Evolutionary conservation across 768 basidiomycete species (phyloP).

Genomic region (Leccinum uliginosum): DNA sequence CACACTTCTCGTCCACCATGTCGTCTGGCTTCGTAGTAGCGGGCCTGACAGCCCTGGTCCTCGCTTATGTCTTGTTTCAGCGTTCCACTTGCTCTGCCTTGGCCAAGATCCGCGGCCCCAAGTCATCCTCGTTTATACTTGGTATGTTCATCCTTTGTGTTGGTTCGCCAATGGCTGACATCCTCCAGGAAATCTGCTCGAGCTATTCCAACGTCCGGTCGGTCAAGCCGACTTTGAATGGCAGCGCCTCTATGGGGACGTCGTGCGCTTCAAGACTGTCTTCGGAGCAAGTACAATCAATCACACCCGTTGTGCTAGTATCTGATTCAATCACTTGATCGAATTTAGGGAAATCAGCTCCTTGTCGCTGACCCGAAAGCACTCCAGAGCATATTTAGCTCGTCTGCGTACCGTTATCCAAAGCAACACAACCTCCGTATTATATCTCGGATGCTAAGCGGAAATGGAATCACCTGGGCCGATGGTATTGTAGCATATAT

Average conservation of each 20-base stretch:
- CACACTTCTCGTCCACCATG: constrained; percentile 11
- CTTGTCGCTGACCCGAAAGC: constrained; percentile 48
- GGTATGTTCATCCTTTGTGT: constrained; percentile 2
- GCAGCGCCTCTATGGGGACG: constrained; percentile 27
- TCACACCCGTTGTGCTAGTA: neutral
- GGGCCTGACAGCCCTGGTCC: constrained; percentile 4
- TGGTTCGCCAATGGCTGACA: constrained; percentile 20
- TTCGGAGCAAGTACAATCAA: constrained; percentile 21
- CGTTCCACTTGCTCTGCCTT: constrained; percentile 6
- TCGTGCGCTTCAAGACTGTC: constrained; percentile 27
- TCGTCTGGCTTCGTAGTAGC: neutral
- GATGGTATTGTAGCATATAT: constrained; percentile 28
- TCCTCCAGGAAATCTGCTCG: constrained; percentile 25
- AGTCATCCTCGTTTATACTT: constrained; percentile 21
- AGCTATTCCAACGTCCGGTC: constrained; percentile 27
- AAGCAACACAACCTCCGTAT: constrained; percentile 32
- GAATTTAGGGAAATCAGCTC: constrained; percentile 40
- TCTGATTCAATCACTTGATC: constrained; percentile 7
- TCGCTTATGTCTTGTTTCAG: constrained; percentile 2
- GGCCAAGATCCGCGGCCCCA: constrained; percentile 19
- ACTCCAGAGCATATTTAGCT: constrained; percentile 35
- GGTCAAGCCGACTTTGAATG: constrained; percentile 28
- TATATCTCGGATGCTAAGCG: constrained; percentile 18
- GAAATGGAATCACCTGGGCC: constrained; percentile 39
- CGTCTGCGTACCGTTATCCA: constrained; percentile 40